phyloP scores from a whole-genome alignment of 257 asterid species.

The Cinchona pubescens region DNA sequence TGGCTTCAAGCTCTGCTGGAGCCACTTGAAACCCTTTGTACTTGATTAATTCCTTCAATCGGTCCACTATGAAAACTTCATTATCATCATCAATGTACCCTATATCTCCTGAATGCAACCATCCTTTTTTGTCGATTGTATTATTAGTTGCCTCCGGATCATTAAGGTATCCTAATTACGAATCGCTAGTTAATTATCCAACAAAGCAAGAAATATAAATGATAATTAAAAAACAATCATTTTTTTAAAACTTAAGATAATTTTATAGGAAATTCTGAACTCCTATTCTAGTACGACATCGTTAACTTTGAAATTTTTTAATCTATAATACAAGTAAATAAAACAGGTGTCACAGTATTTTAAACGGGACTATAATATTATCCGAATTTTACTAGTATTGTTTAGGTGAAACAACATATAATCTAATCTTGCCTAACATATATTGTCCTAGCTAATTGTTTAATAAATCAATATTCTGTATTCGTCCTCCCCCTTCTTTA shows the following conservation, averaged over 20 bases:
- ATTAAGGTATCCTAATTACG: conserved; percentile 33
- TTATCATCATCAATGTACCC: conserved; percentile 40
- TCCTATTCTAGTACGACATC: too few species aligned
- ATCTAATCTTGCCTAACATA: too few species aligned
- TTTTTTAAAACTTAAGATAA: too few species aligned
- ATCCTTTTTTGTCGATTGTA: conserved; percentile 40
- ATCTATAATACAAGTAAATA: too few species aligned
- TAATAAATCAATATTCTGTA: too few species aligned
- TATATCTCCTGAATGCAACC: conserved; percentile 46
- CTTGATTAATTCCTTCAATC: conserved; percentile 41
- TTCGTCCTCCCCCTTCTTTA: neutral
- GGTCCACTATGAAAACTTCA: conserved; percentile 36
- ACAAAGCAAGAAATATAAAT: neutral
- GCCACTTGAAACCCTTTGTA: conserved; percentile 50
- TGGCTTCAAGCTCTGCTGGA: conserved; percentile 45
- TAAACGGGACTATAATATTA: too few species aligned
- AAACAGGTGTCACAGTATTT: too few species aligned
- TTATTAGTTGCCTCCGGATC: conserved; percentile 30
- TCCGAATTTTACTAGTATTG: too few species aligned
- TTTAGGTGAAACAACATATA: too few species aligned
- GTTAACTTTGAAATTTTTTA: too few species aligned
- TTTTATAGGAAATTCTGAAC: too few species aligned
- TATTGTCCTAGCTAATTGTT: neutral
- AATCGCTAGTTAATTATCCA: neutral
- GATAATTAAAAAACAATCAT: too few species aligned